Base-by-base conservation (phyloP, 2,329 filamentous ascomycete species). In the Diaporthe vaccinii region DNA sequence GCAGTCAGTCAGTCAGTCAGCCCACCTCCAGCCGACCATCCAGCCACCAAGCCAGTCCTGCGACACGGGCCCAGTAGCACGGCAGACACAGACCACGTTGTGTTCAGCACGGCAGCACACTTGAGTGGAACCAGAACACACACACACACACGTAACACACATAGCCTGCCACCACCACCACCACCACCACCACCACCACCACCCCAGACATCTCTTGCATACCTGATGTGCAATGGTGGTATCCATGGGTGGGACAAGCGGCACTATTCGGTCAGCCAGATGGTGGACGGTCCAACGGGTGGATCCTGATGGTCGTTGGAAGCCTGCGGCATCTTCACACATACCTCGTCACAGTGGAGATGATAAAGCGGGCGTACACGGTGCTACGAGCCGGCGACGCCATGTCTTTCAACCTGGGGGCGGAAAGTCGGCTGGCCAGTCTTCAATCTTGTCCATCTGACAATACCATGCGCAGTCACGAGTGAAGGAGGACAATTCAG, bases 101-200 rank as follows among this genome's bases (percentile, higher is more conserved):
- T 68, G 62, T 51, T 51, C 62, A 36, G 44, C 25, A 14, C 46
- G 22, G 65, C 65, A 53, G 65, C 46, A 39, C 46, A 68, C 65
- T 68, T 53, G 46, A 10, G 65, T 36, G 34, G n/a, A 46, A 65
- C 39, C 39, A 28, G 9, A n/a, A 46, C 59, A 62, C 58, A 44
- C 25, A 41, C 36, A 61, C 59, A 62, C 58, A 44, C 25, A 41
- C 36, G 44, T 36, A 17, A 53, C 49, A 65, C 59, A 46, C 39
- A 14, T 8, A 65, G 44, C 59, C 8, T n/a, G 5, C 12, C 17
- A 39, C 28, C 58, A 25, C 6, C 34, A 34, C 44, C 8, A 12
- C 36, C 61, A 46, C 41, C 8, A 17, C 25, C 25, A 25, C 20
- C 14, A 12, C 28, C n/a, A 9, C 17, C 12, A 3, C 46, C 65